phyloP scores from a whole-genome alignment of 352 stramenopile species.

The Phytopythium helicoides region DNA sequence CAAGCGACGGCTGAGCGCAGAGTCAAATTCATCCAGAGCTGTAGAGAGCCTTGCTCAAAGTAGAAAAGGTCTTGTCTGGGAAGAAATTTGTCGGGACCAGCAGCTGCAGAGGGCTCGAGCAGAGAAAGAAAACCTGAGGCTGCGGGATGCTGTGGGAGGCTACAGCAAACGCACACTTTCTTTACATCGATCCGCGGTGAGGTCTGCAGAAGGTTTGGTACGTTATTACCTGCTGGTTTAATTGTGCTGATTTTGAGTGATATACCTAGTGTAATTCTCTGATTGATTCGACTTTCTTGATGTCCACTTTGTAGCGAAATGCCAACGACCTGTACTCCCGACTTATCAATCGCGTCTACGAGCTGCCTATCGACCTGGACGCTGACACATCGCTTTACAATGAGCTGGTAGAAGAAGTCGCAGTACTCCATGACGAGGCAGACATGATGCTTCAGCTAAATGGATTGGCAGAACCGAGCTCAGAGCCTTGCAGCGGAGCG shows the following conservation, averaged over 20 bases:
- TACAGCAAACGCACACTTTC: conserved; percentile 7
- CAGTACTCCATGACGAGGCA: conserved; percentile 9
- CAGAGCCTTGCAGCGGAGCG: conserved; percentile 2
- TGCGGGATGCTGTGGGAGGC: conserved; percentile 27
- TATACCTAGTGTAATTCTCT: no score
- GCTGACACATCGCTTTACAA: conserved; percentile 10
- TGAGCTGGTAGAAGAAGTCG: conserved; percentile 11
- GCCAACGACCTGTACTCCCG: conserved; percentile 12
- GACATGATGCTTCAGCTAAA: conserved; percentile 11
- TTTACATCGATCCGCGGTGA: conserved; percentile 16
- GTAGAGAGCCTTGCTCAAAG: no score
- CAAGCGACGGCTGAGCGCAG: neutral
- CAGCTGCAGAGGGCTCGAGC: conserved; percentile 5
- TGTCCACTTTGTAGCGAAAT: conserved; percentile 4
- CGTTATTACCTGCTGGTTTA: neutral
- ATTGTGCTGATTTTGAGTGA: no score
- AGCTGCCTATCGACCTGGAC: neutral
- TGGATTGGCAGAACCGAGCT: conserved; percentile 3
- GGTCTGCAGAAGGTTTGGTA: conserved; percentile 14
- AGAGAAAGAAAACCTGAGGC: conserved; percentile 13
- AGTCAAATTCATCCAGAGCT: no score
- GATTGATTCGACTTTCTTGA: neutral
- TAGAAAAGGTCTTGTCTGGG: conserved; percentile 11
- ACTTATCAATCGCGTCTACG: conserved; percentile 5
- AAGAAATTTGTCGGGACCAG: conserved; percentile 20